Evolutionary conservation across 257 asterid species (phyloP).

Genomic region (Fraxinus excelsior): DNA sequence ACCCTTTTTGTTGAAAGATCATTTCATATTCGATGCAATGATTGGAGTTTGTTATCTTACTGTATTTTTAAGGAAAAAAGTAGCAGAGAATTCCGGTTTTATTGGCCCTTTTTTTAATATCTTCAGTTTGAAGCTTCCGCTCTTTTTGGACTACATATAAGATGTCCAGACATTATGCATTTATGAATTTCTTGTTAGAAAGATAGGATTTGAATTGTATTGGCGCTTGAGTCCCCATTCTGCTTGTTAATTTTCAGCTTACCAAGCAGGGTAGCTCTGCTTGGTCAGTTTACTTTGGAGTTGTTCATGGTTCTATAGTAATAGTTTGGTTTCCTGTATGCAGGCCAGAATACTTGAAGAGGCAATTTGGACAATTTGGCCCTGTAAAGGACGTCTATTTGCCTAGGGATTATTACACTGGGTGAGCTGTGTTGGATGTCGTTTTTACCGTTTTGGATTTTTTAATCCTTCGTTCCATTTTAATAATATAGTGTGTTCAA

Average conservation of each 20-base stretch:
- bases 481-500: background rate
- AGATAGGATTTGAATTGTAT: too few species aligned
- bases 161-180: background rate
- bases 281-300: background rate
- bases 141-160: background rate
- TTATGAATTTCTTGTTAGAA: too few species aligned
- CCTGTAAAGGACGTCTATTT: constrained; percentile 79
- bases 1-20: too few species aligned
- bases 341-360: constrained; percentile 85
- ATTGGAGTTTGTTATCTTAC: background rate
- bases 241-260: background rate
- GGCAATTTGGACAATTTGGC: constrained; percentile 87
- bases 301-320: background rate
- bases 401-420: constrained; percentile 89
- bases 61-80: too few species aligned
- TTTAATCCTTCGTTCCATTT: background rate
- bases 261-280: background rate
- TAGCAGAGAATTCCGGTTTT: background rate
- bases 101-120: background rate
- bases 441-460: background rate
- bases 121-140: too few species aligned
- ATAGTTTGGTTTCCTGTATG: constrained; percentile 6
- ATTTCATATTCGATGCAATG: background rate
- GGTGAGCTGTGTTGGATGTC: constrained; percentile 59
- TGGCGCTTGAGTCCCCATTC: background rate